Evolutionary conservation across 805 yeast species (phyloP).

Genomic region (Metschnikowia reukaufii): DNA sequence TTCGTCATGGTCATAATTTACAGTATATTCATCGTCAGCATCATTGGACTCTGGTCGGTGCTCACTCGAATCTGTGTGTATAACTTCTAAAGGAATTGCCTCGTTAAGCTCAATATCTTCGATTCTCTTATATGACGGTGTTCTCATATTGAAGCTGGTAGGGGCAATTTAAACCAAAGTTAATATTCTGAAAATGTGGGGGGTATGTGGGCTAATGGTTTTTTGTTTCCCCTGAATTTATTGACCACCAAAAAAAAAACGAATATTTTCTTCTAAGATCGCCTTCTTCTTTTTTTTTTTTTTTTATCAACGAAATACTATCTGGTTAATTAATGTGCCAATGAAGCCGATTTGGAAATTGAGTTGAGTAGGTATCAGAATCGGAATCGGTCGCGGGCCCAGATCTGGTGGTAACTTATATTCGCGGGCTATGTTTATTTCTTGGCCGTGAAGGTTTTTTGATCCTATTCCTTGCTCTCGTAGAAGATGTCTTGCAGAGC

Average conservation of each 20-base stretch:
- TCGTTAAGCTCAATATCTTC: background rate
- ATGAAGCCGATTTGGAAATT: background rate
- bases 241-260: no score
- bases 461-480: background rate
- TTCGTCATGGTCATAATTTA: background rate
- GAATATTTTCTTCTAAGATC: no score
- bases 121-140: background rate
- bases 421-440: background rate
- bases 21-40: background rate
- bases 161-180: background rate
- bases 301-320: no score
- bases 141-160: background rate
- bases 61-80: background rate
- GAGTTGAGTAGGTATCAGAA: background rate
- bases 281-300: no score
- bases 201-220: background rate
- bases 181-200: background rate
- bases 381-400: background rate
- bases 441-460: background rate
- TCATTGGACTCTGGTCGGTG: background rate
- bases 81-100: constrained; percentile 2
- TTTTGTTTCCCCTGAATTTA: no score
- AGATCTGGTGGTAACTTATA: background rate
- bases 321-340: no score
- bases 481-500: no score